Conservation (phyloP, 2,329 filamentous ascomycete genomes). For the Furcasterigmium sp. region DNA sequence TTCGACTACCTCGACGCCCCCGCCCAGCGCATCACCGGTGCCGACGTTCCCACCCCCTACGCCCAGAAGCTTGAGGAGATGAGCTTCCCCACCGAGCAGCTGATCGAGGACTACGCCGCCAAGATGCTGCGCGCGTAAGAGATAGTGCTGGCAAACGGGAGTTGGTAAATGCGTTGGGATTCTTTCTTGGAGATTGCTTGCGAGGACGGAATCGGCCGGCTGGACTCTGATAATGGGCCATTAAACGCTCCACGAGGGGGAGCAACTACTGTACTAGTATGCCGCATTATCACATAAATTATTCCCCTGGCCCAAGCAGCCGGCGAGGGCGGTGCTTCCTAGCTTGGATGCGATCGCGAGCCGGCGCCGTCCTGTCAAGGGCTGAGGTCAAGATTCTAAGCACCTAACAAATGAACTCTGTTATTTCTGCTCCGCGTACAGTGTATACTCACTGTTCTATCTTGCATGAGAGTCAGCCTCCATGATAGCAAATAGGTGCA, state of each 20-base stretch:
- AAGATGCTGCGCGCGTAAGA: slow-evolving; percentile 78
- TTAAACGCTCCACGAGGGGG: slow-evolving; percentile 12
- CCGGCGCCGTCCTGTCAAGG: background rate
- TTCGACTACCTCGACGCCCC: slow-evolving; percentile 97
- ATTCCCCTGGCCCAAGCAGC: background rate
- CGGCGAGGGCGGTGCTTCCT: no score
- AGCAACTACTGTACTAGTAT: slow-evolving; percentile 36
- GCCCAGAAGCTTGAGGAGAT: slow-evolving; percentile 90
- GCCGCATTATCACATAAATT: slow-evolving; percentile 22
- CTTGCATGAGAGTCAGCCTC: no score
- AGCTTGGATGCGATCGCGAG: background rate
- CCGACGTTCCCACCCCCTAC: slow-evolving; percentile 96
- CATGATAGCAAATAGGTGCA: no score
- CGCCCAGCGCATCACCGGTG: slow-evolving; percentile 89
- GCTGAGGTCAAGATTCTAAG: background rate
- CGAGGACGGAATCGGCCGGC: background rate
- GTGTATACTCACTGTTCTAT: no score
- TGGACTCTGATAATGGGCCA: slow-evolving; percentile 1
- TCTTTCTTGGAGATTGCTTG: background rate
- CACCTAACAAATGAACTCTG: background rate
- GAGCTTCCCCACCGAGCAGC: slow-evolving; percentile 84
- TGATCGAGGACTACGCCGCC: slow-evolving; percentile 82
- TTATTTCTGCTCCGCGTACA: no score
- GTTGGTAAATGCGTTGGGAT: background rate
- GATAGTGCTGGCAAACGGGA: background rate